A percentile compares a stretch with the other conserved stretches of the same genome.
Conservation (phyloP, 2,329 filamentous ascomycete species). For the Beauveria brongniartii region DNA sequence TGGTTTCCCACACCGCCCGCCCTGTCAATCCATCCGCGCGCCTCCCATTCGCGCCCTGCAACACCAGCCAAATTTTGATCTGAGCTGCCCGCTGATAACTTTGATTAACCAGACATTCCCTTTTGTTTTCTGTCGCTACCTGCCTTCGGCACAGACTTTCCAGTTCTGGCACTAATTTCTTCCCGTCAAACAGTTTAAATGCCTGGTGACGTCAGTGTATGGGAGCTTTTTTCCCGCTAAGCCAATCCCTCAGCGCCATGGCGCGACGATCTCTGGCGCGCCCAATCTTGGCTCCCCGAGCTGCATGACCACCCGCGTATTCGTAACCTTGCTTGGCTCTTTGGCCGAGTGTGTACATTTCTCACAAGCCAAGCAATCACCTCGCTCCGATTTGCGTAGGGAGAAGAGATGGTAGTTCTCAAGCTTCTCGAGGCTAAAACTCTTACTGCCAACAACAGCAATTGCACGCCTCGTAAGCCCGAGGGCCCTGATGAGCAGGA, state of each 20-base stretch:
- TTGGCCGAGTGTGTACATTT: too few species aligned
- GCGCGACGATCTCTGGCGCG: not conserved
- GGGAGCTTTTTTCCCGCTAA: not conserved
- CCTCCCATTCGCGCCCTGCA: too few species aligned
- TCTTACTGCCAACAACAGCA: too few species aligned
- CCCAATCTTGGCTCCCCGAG: not conserved
- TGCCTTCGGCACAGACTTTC: not conserved
- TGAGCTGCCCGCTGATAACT: not conserved
- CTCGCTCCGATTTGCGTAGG: too few species aligned
- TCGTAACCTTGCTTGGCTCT: too few species aligned
- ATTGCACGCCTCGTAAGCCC: too few species aligned
- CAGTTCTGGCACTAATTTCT: not conserved
- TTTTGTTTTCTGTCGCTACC: not conserved
- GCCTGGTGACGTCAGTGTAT: slow-evolving; percentile 5
- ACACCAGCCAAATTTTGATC: not conserved
- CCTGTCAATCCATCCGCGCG: too few species aligned
- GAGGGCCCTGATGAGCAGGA: too few species aligned
- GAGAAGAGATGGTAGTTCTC: too few species aligned
- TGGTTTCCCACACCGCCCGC: too few species aligned
- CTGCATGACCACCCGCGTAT: not conserved
- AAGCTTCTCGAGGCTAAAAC: too few species aligned
- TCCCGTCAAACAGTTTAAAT: not conserved
- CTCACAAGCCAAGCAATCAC: too few species aligned
- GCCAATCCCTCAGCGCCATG: not conserved
- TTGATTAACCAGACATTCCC: not conserved